phyloP scores from a whole-genome alignment of 2,329 filamentous ascomycete genomes.

The Acarospora socialis region DNA sequence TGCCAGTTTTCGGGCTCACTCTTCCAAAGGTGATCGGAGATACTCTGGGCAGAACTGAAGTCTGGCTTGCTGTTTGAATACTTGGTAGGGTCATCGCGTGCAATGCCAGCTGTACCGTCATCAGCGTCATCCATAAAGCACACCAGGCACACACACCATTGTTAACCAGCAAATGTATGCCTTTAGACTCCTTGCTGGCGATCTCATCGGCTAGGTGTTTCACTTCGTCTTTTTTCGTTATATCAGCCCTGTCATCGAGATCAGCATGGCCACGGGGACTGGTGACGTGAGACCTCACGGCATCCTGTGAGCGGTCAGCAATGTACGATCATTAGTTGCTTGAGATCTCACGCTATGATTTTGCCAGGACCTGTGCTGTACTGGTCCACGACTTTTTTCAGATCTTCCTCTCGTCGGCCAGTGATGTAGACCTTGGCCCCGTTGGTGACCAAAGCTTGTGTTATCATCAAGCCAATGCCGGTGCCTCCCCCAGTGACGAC shows the following conservation, averaged over 20 bases:
- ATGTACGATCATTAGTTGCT: not conserved
- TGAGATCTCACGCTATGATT: conserved; percentile 27
- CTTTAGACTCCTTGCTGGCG: conserved; percentile 36
- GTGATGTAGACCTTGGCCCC: conserved; percentile 36
- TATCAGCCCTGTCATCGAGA: conserved; percentile 29
- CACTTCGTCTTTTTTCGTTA: conserved; percentile 37
- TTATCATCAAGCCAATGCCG: conserved; percentile 34
- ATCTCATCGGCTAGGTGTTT: conserved; percentile 35
- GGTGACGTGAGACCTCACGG: conserved; percentile 2
- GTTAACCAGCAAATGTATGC: conserved; percentile 41
- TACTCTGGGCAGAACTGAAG: conserved; percentile 31
- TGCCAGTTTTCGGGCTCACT: conserved; percentile 33
- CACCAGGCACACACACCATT: conserved; percentile 23
- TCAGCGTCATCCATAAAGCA: not conserved
- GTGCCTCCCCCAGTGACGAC: conserved; percentile 33
- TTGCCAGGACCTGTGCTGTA: conserved; percentile 33
- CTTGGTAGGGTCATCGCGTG: conserved; percentile 37
- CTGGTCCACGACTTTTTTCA: conserved; percentile 32
- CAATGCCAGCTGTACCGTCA: conserved; percentile 27
- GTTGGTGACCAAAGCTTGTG: conserved; percentile 32
- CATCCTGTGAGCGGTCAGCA: not conserved
- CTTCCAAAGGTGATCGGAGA: conserved; percentile 37
- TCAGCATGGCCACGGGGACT: conserved; percentile 7
- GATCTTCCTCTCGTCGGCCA: conserved; percentile 30
- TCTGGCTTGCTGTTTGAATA: conserved; percentile 36